A percentile compares a stretch with the other conserved stretches of the same genome.
These are phyloP conservation scores for Arthrobotrys pseudoclavata DNA, from an alignment of 2,329 filamentous ascomycete genomes.

Conservation along the genomic window DNA sequence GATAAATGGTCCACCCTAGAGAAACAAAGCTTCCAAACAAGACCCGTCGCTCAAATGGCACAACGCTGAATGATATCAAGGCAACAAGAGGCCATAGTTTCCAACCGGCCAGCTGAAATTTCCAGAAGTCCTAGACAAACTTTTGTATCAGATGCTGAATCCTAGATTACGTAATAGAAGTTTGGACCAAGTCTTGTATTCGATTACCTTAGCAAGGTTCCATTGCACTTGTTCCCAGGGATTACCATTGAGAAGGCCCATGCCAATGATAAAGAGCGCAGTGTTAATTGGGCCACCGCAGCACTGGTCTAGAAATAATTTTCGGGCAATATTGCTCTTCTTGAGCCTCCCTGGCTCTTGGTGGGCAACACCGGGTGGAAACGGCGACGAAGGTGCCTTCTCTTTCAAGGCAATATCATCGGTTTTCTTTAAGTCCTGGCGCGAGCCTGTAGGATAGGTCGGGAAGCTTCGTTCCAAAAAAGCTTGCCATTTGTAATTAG, in stretches of 20 bases:
- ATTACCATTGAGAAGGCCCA: conserved; percentile 69
- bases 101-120: conserved; percentile 69
- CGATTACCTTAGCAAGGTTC: conserved; percentile 65
- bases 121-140: conserved; percentile 37
- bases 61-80: conserved; percentile 70
- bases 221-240: conserved; percentile 64
- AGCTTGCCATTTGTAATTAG: conserved; percentile 74
- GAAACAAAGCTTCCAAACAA: conserved; percentile 70
- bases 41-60: conserved; percentile 70
- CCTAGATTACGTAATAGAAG: not conserved
- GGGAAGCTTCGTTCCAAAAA: conserved; percentile 72
- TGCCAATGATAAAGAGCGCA: conserved; percentile 71
- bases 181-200: not conserved
- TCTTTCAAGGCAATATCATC: conserved; percentile 52
- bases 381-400: conserved; percentile 35
- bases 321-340: conserved; percentile 70
- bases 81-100: conserved; percentile 71
- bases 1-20: conserved; percentile 70
- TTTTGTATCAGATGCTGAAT: not conserved
- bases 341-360: conserved; percentile 64
- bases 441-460: conserved; percentile 65
- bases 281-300: conserved; percentile 73
- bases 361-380: conserved; percentile 3
- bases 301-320: conserved; percentile 73
- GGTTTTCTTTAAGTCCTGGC: conserved; percentile 46